A percentile compares a stretch with the other conserved stretches of the same genome.
These are phyloP conservation scores for Azolla pinnata DNA, from an alignment of 75 land plant species.

Conservation along the genomic window DNA sequence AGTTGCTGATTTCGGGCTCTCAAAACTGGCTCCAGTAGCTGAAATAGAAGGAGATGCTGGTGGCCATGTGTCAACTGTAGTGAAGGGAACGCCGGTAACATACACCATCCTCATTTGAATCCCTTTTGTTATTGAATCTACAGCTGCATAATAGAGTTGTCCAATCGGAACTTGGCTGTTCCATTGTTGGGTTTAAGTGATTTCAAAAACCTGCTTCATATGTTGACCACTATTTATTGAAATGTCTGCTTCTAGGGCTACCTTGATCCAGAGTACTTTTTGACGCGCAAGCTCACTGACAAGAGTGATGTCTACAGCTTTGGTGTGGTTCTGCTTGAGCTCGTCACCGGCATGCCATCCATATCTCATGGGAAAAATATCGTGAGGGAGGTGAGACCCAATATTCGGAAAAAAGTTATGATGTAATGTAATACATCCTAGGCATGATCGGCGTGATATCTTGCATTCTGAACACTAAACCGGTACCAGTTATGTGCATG, in stretches of 20 bases:
- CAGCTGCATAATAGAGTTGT: too few relatives aligned
- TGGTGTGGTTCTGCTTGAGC: slow-evolving; percentile 82
- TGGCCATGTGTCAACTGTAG: slow-evolving; percentile 60
- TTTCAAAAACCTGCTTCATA: too few relatives aligned
- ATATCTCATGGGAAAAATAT: slow-evolving; percentile 77
- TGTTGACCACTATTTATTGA: too few relatives aligned
- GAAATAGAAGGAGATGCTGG: slow-evolving; percentile 49
- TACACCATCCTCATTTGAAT: neutral
- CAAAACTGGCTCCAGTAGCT: slow-evolving; percentile 64
- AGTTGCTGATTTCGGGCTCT: slow-evolving; percentile 90
- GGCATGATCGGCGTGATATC: too few relatives aligned
- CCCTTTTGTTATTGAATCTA: neutral
- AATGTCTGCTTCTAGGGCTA: slow-evolving; percentile 65
- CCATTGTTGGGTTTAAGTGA: too few relatives aligned
- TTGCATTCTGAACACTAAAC: too few relatives aligned
- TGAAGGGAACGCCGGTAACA: slow-evolving; percentile 89
- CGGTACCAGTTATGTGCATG: too few relatives aligned
- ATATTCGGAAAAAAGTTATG: neutral
- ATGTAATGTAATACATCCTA: too few relatives aligned
- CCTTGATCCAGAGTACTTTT: slow-evolving; percentile 85
- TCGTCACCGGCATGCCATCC: slow-evolving; percentile 82
- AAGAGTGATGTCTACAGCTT: slow-evolving; percentile 99
- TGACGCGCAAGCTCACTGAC: slow-evolving; percentile 77
- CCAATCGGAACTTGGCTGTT: too few relatives aligned
- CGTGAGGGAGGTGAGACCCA: slow-evolving; percentile 65